Percentiles rank a stretch among this genome's conserved stretches.
Conservation (phyloP, 2,329 filamentous ascomycete species). For the Fusarium sp. region DNA sequence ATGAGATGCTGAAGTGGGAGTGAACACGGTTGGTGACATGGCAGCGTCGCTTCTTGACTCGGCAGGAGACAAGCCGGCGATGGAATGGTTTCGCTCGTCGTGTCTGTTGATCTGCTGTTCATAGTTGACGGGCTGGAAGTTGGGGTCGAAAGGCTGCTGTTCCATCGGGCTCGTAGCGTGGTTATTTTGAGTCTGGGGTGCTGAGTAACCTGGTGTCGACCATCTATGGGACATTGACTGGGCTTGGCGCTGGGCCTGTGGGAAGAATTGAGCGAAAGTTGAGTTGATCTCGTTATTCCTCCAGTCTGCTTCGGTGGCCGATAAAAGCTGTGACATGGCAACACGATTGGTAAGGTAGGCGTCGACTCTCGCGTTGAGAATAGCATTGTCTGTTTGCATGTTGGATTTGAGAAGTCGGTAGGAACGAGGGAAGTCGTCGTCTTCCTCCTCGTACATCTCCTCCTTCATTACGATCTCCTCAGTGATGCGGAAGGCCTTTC, state of each 20-base stretch:
- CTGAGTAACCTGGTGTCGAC: constrained; percentile 39
- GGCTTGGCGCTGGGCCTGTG: constrained; percentile 52
- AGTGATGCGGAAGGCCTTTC: constrained; percentile 83
- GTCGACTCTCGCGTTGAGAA: constrained; percentile 73
- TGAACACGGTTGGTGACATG: constrained; percentile 49
- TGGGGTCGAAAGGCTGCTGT: constrained; percentile 37
- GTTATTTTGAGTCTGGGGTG: constrained; percentile 20
- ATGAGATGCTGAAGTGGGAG: constrained; percentile 48
- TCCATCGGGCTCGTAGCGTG: constrained; percentile 34
- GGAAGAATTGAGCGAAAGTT: constrained; percentile 63
- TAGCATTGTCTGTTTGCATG: constrained; percentile 69
- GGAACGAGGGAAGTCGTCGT: constrained; percentile 80
- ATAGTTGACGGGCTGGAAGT: constrained; percentile 48
- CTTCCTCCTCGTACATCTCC: constrained; percentile 97
- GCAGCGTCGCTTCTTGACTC: constrained; percentile 29
- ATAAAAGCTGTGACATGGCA: constrained; percentile 59
- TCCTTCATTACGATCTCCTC: constrained; percentile 90
- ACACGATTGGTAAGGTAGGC: constrained; percentile 60
- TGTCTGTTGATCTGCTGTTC: constrained; percentile 19
- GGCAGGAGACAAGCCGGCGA: constrained; percentile 35
- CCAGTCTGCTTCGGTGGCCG: constrained; percentile 55
- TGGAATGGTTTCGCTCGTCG: constrained; percentile 36
- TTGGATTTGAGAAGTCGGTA: constrained; percentile 74
- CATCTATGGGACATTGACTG: constrained; percentile 46
- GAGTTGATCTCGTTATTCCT: constrained; percentile 62